Conservation (phyloP, 1,284 basidiomycete species). For the Leucoagaricus sp. region DNA sequence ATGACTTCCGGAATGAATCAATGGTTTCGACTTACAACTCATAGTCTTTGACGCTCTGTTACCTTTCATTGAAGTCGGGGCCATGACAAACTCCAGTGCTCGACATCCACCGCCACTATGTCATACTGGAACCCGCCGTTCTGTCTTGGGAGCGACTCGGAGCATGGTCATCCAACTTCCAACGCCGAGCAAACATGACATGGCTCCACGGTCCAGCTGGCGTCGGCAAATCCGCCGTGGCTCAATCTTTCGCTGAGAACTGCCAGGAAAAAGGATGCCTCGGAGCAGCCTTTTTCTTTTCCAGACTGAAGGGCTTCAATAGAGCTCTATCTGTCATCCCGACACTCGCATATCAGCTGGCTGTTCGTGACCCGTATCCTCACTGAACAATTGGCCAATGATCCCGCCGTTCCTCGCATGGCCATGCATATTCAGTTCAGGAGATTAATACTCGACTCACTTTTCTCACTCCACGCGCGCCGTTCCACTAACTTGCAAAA, state of each 20-base stretch:
- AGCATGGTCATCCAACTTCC: too few relatives aligned
- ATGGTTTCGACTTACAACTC: too few relatives aligned
- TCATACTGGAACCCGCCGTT: not conserved
- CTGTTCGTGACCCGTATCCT: not conserved
- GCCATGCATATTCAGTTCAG: not conserved
- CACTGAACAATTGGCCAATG: not conserved
- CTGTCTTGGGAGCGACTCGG: too few relatives aligned
- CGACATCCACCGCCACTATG: not conserved
- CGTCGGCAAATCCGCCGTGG: not conserved
- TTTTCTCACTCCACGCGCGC: not conserved
- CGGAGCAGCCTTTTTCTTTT: not conserved
- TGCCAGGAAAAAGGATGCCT: not conserved
- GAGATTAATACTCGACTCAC: not conserved
- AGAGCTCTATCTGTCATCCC: not conserved
- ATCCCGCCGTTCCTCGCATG: not conserved
- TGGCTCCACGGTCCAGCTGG: not conserved
- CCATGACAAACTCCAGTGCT: not conserved
- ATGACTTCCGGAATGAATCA: too few relatives aligned
- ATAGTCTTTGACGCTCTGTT: too few relatives aligned
- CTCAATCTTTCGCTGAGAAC: not conserved
- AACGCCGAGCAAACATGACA: not conserved
- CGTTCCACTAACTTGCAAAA: not conserved
- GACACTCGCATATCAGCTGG: not conserved
- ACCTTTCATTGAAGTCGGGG: too few relatives aligned
- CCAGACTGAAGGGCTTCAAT: not conserved